Evolutionary conservation across 768 basidiomycete species (phyloP).

Genomic region (Lactifluus volemus): DNA sequence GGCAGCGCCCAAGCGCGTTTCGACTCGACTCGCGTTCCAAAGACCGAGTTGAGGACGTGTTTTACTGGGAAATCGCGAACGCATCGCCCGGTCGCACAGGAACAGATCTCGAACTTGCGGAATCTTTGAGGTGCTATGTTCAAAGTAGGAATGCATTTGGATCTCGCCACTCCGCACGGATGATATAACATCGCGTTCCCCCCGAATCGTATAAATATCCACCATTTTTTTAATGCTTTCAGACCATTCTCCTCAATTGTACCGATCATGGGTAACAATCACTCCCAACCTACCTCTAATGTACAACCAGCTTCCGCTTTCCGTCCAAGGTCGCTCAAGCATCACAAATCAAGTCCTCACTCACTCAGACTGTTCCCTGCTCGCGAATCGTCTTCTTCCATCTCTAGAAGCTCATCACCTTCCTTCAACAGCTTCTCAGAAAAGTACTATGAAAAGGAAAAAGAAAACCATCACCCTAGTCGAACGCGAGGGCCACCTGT

Average conservation of each 20-base stretch:
- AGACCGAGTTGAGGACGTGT: background rate
- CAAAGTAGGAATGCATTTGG: slow-evolving; percentile 10
- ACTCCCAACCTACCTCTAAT: background rate
- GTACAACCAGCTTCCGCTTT: slow-evolving; percentile 1
- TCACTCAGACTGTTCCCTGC: slow-evolving; percentile 4
- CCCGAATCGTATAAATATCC: slow-evolving; percentile 14
- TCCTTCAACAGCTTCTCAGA: slow-evolving; percentile 17
- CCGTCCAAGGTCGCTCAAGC: slow-evolving; percentile 14
- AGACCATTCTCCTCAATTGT: background rate
- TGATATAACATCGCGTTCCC: background rate
- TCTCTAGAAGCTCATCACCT: slow-evolving; percentile 4
- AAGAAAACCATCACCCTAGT: slow-evolving; percentile 1
- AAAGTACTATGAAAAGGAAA: slow-evolving; percentile 7
- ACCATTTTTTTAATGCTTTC: background rate
- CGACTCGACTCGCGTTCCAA: background rate
- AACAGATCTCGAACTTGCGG: background rate
- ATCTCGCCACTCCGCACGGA: background rate
- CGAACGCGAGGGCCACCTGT: background rate
- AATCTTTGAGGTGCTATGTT: background rate
- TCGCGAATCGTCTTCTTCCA: background rate
- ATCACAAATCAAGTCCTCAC: slow-evolving; percentile 16
- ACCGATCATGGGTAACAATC: slow-evolving; percentile 7
- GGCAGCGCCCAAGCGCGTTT: background rate
- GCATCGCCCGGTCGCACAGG: background rate
- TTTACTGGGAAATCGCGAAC: background rate